Conservation (phyloP, 306 rosid genomes). For the Lathyrus oleraceus region DNA sequence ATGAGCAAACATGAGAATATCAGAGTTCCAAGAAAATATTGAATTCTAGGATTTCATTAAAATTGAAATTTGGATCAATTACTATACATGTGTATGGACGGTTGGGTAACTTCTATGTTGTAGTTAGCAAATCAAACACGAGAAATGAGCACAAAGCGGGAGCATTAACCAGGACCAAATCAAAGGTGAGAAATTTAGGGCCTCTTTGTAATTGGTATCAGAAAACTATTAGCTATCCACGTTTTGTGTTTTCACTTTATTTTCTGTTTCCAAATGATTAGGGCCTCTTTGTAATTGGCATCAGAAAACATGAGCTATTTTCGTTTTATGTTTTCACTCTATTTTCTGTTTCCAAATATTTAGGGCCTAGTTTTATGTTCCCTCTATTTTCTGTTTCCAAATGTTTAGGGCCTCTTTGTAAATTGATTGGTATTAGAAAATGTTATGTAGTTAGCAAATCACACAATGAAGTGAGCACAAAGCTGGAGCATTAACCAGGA, state of each 20-base stretch:
- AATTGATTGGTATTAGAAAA: neutral
- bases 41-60: neutral
- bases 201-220: neutral
- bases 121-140: conserved; percentile 22
- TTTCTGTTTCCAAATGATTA: neutral
- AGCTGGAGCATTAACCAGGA: neutral
- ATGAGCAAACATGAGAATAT: conserved; percentile 18
- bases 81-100: neutral
- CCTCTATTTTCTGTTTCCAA: neutral
- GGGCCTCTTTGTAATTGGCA: neutral
- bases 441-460: neutral
- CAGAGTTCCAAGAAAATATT: conserved; percentile 21
- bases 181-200: neutral
- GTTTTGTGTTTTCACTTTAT: neutral
- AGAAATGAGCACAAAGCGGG: neutral
- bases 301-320: neutral
- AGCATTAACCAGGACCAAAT: neutral
- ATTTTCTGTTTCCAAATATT: neutral
- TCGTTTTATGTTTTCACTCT: neutral
- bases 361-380: neutral
- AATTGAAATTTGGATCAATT: neutral
- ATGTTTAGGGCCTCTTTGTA: neutral
- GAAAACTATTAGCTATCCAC: neutral
- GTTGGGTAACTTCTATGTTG: neutral
- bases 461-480: neutral